Conservation (phyloP, 1,284 basidiomycete genomes). For the Cutaneotrichosporon daszewskae region DNA sequence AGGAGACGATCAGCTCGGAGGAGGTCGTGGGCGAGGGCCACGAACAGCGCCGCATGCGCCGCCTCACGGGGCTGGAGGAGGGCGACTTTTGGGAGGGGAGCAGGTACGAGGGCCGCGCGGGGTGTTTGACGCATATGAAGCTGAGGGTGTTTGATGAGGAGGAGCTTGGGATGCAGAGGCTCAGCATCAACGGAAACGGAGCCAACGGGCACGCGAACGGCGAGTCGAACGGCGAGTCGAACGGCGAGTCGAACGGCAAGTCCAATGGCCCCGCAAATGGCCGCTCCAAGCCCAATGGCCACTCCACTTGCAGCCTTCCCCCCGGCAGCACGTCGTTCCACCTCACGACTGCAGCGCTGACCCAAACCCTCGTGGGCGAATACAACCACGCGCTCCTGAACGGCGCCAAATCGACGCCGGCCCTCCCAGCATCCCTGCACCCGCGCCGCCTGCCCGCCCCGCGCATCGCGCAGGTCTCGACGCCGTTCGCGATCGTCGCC, state of each 20-base stretch:
- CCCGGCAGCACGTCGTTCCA: slow-evolving; percentile 27
- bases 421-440: slow-evolving; percentile 33
- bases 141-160: slow-evolving; percentile 29
- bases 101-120: slow-evolving; percentile 33
- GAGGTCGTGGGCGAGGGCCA: slow-evolving; percentile 31
- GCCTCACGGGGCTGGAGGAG: slow-evolving; percentile 34
- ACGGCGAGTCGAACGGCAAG: background rate
- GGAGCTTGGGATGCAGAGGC: background rate
- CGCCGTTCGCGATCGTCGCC: slow-evolving; percentile 38
- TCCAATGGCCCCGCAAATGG: background rate
- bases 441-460: slow-evolving; percentile 32
- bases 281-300: slow-evolving; percentile 4
- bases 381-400: slow-evolving; percentile 13
- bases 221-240: background rate
- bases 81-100: slow-evolving; percentile 43
- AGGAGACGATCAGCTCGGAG: slow-evolving; percentile 33
- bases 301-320: too few relatives aligned
- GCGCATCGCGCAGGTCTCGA: slow-evolving; percentile 33
- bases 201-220: slow-evolving; percentile 1
- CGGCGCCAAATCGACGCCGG: background rate
- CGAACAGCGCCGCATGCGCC: slow-evolving; percentile 38
- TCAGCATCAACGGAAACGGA: background rate
- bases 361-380: slow-evolving; percentile 21
- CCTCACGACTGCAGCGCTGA: slow-evolving; percentile 19
- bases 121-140: slow-evolving; percentile 25